Evolutionary conservation across 176 grass and related monocot species (phyloP).

Genomic region (Pharus latifolius): DNA sequence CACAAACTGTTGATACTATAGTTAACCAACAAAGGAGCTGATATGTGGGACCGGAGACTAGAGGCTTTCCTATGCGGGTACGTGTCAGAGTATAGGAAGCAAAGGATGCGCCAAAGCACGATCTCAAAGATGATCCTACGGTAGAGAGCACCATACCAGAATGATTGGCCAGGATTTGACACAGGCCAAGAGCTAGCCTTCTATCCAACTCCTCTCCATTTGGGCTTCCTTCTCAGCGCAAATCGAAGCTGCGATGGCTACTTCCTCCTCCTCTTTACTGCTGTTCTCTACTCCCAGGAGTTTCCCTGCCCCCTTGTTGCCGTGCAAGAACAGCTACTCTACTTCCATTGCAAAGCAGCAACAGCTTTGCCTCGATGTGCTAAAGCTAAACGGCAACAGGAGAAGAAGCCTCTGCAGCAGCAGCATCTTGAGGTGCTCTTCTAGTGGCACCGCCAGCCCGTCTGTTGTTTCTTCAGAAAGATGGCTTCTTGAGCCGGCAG

Average conservation of each 20-base stretch:
- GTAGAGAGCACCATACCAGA: too few relatives aligned
- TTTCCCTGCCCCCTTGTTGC: too few relatives aligned
- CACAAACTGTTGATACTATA: slow-evolving; percentile 5
- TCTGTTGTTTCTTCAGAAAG: slow-evolving; percentile 14
- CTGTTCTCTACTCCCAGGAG: neutral
- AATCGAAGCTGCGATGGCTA: slow-evolving; percentile 12
- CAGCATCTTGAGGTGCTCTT: slow-evolving; percentile 10
- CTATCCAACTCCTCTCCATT: neutral
- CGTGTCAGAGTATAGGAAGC: too few relatives aligned
- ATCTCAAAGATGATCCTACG: too few relatives aligned
- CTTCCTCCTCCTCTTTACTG: neutral
- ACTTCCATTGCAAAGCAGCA: neutral
- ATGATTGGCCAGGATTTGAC: too few relatives aligned
- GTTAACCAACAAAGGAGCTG: neutral
- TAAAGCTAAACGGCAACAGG: neutral
- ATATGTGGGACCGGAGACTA: too few relatives aligned
- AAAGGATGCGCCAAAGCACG: too few relatives aligned
- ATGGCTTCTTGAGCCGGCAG: slow-evolving; percentile 61
- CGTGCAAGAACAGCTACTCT: neutral
- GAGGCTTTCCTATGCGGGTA: too few relatives aligned
- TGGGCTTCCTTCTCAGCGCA: neutral
- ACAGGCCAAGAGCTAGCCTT: too few relatives aligned
- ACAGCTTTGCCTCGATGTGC: neutral
- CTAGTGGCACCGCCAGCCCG: neutral
- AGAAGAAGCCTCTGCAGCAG: neutral